phyloP scores from a whole-genome alignment of 306 rosid species.

The Datisca glomerata region DNA sequence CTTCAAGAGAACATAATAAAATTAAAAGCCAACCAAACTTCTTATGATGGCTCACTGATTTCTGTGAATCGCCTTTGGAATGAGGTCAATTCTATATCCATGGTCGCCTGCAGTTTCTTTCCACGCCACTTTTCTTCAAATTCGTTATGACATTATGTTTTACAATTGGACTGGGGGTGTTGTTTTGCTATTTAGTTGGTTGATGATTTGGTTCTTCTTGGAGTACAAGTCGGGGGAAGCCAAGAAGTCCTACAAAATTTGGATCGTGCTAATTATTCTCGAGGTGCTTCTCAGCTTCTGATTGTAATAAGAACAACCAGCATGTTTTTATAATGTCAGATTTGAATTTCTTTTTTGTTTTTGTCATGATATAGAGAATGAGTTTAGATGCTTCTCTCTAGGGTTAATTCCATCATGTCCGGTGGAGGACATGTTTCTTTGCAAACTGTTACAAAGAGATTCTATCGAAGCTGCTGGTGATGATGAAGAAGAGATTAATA shows the following conservation, averaged over 20 bases:
- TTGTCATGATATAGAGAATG: too few species aligned
- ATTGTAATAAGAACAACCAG: neutral
- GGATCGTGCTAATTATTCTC: conserved; percentile 30
- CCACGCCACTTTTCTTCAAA: conserved; percentile 4
- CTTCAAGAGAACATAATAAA: conserved; percentile 44
- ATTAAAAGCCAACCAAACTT: conserved; percentile 44
- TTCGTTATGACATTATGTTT: conserved; percentile 7
- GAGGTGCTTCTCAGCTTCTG: conserved; percentile 25
- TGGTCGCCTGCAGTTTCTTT: neutral
- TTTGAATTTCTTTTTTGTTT: conserved; percentile 6
- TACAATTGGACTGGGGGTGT: conserved; percentile 11
- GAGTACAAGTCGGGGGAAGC: conserved; percentile 58
- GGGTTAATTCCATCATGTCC: conserved; percentile 65
- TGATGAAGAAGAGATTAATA: conserved; percentile 24
- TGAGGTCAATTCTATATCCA: conserved; percentile 40
- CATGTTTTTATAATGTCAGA: neutral
- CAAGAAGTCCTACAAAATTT: conserved; percentile 34
- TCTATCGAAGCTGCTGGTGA: conserved; percentile 36
- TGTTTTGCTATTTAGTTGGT: conserved; percentile 44
- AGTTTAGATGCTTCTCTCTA: conserved; percentile 28
- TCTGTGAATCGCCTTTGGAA: conserved; percentile 60
- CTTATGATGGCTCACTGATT: conserved; percentile 63
- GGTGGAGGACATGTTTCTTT: conserved; percentile 72
- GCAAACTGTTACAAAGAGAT: conserved; percentile 66
- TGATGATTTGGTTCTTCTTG: conserved; percentile 74